These are phyloP conservation scores for Botryotinia calthae DNA, from an alignment of 2,329 filamentous ascomycete species.

Conservation along the genomic window DNA sequence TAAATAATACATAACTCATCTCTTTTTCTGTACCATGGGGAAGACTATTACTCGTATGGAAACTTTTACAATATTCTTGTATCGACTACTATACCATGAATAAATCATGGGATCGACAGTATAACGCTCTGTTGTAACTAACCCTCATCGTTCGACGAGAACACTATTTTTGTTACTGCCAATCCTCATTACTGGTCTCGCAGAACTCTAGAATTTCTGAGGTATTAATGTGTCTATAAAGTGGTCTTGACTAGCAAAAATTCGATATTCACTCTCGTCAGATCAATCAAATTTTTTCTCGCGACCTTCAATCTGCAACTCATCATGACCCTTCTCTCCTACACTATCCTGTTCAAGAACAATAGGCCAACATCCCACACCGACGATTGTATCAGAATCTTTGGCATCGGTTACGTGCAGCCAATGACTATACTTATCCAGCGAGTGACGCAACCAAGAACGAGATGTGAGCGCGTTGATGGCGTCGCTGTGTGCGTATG, in stretches of 20 bases:
- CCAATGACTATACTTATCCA: neutral
- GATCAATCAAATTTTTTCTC: neutral
- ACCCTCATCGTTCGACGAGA: neutral
- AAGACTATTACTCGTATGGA: neutral
- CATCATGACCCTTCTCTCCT: neutral
- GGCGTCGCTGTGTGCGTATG: neutral
- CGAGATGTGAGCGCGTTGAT: neutral
- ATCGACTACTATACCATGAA: neutral
- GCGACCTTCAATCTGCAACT: neutral
- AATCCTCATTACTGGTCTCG: neutral
- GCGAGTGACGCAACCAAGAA: neutral
- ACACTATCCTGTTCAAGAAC: neutral
- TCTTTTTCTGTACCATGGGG: neutral
- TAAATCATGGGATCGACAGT: neutral
- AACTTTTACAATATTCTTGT: neutral
- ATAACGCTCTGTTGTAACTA: neutral
- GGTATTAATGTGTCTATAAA: neutral
- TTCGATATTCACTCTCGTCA: neutral
- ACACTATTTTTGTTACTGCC: no score
- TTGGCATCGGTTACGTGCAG: rapidly evolving
- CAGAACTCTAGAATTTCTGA: no score
- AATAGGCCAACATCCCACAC: neutral
- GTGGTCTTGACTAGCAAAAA: neutral
- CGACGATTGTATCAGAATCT: neutral
- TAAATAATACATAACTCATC: neutral